These are phyloP conservation scores for Axilococcus clingmanii DNA, from an alignment of 139 green algal species.

Conservation along the genomic window DNA sequence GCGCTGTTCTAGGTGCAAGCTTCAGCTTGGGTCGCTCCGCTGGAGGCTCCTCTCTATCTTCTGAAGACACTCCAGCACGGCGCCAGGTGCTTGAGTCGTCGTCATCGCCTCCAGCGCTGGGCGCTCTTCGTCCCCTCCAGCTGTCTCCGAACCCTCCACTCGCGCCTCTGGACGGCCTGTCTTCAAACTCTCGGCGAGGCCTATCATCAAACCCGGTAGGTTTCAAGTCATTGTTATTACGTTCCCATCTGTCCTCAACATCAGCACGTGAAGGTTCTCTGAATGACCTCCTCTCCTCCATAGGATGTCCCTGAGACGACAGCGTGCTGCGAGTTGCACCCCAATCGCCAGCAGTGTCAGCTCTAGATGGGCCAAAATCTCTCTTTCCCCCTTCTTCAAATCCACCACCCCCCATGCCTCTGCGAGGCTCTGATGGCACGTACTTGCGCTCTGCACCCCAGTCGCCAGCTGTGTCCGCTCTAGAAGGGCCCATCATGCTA, in stretches of 20 bases:
- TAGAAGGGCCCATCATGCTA: slow-evolving; percentile 42
- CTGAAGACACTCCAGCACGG: slow-evolving; percentile 20
- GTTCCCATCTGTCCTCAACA: slow-evolving; percentile 28
- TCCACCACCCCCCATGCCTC: slow-evolving; percentile 19
- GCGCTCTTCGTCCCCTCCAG: background rate
- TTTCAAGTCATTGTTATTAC: slow-evolving; percentile 9
- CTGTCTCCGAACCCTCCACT: slow-evolving; percentile 13
- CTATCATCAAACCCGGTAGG: slow-evolving; percentile 21
- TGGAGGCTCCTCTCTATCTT: background rate
- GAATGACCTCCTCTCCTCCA: slow-evolving; percentile 18
- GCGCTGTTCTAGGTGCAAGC: slow-evolving; percentile 46
- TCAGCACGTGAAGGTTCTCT: slow-evolving; percentile 24
- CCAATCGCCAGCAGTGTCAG: slow-evolving; percentile 62
- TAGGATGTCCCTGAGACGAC: background rate
- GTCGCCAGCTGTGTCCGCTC: slow-evolving; percentile 59
- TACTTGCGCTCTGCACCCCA: slow-evolving; percentile 69
- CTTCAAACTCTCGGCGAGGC: slow-evolving; percentile 9
- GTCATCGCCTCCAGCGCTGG: background rate
- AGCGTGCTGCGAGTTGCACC: slow-evolving; percentile 20
- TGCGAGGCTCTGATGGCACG: slow-evolving; percentile 9
- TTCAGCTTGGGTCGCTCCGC: slow-evolving; percentile 45
- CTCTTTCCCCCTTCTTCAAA: slow-evolving; percentile 24
- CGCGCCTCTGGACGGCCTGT: background rate
- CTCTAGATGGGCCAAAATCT: slow-evolving; percentile 37
- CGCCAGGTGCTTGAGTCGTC: background rate